Percentiles rank a stretch among this genome's conserved stretches.
phyloP scores from a whole-genome alignment of 1,284 basidiomycete genomes.

The Ganoderma lingzhi region DNA sequence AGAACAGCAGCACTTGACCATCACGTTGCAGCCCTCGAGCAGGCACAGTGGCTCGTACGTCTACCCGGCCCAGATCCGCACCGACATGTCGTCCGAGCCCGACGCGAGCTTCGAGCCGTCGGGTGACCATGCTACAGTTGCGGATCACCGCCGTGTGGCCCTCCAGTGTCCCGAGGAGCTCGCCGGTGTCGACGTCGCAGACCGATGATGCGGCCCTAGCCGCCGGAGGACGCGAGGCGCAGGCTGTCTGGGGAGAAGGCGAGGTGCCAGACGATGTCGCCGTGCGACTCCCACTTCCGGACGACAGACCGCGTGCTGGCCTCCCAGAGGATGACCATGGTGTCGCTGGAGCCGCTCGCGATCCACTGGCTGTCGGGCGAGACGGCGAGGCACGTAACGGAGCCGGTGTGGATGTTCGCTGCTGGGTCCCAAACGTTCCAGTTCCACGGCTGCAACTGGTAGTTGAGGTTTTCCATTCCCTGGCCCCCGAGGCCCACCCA shows the following conservation, averaged over 20 bases:
- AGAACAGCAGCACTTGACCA: conserved; percentile 34
- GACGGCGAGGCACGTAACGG: conserved; percentile 17
- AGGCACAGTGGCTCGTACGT: not conserved
- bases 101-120: not conserved
- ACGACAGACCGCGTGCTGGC: too few species aligned
- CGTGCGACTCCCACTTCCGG: too few species aligned
- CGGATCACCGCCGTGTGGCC: conserved; percentile 12
- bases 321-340: too few species aligned
- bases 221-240: too few species aligned
- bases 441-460: not conserved
- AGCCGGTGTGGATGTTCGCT: conserved; percentile 13
- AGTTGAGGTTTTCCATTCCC: not conserved
- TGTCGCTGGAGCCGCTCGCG: too few species aligned
- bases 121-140: conserved; percentile 33
- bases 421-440: not conserved
- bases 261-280: too few species aligned
- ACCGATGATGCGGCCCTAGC: too few species aligned
- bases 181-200: too few species aligned
- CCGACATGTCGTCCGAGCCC: not conserved
- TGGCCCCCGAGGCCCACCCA: too few species aligned
- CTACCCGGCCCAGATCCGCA: not conserved
- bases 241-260: too few species aligned
- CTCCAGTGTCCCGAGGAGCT: too few species aligned
- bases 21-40: conserved; percentile 25
- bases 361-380: too few species aligned